phyloP scores from a whole-genome alignment of 2,329 filamentous ascomycete species.

The Penicillium sp. region DNA sequence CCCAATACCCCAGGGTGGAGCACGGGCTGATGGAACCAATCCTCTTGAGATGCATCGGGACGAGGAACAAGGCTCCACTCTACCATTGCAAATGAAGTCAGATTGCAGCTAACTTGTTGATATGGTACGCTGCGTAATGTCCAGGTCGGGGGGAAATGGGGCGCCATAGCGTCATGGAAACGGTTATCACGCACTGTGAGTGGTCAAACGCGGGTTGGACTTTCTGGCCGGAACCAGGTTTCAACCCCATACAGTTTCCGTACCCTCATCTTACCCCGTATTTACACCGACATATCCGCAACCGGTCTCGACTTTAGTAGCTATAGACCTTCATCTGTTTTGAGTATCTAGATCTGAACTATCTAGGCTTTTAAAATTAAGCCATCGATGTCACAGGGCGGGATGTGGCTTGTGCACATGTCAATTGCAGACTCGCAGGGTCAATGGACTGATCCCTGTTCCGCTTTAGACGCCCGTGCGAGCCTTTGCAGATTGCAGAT shows the following conservation, averaged over 20 bases:
- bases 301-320: neutral
- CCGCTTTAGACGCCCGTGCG: conserved; percentile 2
- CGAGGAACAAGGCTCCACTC: conserved; percentile 4
- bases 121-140: conserved; percentile 5
- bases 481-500: neutral
- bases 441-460: conserved; percentile 2
- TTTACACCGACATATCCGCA: neutral
- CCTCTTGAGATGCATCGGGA: conserved; percentile 1
- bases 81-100: conserved; percentile 6
- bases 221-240: neutral
- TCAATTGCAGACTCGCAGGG: neutral
- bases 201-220: neutral
- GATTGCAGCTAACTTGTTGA: conserved; percentile 3
- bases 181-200: neutral
- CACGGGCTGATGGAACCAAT: conserved; percentile 16
- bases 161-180: conserved; percentile 25
- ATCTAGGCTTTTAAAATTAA: neutral
- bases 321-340: neutral
- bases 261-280: neutral
- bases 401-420: conserved; percentile 6
- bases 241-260: neutral
- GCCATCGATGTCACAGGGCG: conserved; percentile 19
- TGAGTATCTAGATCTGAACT: neutral
- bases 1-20: conserved; percentile 13
- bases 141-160: neutral